A percentile compares a stretch with the other conserved stretches of the same genome.
phyloP scores from a whole-genome alignment of 495 filamentous ascomycete genomes.

The Niebla homalea region DNA sequence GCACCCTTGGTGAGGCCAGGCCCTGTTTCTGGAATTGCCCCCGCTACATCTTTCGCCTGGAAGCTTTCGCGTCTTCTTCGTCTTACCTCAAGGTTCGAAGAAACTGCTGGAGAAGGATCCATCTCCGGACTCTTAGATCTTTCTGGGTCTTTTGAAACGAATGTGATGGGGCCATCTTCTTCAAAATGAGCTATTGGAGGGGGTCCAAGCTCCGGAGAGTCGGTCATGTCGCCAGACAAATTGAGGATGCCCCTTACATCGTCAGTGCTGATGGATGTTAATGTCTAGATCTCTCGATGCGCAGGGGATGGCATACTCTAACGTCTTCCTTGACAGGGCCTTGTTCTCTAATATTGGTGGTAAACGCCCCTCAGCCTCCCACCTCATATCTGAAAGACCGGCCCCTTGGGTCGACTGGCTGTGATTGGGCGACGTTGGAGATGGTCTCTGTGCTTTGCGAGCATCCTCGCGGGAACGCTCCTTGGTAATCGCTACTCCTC shows the following conservation, averaged over 20 bases:
- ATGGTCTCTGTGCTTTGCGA: slow-evolving; percentile 1
- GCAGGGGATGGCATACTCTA: slow-evolving; percentile 44
- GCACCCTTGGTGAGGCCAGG: not conserved
- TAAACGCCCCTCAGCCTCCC: slow-evolving; percentile 50
- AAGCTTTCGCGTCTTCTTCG: slow-evolving; percentile 36
- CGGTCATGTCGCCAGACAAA: slow-evolving; percentile 32
- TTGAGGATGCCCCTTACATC: slow-evolving; percentile 33
- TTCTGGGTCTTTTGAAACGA: slow-evolving; percentile 24
- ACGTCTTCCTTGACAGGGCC: slow-evolving; percentile 53
- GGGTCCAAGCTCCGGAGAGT: slow-evolving; percentile 55
- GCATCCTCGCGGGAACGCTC: not conserved
- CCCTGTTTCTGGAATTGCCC: no score
- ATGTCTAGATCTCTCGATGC: not conserved
- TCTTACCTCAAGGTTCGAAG: slow-evolving; percentile 37
- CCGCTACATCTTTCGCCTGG: slow-evolving; percentile 5
- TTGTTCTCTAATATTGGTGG: slow-evolving; percentile 80
- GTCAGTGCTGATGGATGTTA: slow-evolving; percentile 25
- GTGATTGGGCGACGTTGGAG: slow-evolving; percentile 22
- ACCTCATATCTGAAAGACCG: slow-evolving; percentile 31
- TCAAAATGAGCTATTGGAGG: slow-evolving; percentile 51
- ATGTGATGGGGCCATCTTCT: slow-evolving; percentile 47
- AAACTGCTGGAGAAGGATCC: slow-evolving; percentile 13
- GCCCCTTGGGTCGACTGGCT: slow-evolving; percentile 34
- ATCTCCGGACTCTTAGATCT: not conserved
- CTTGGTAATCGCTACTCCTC: slow-evolving; percentile 22